Evolutionary conservation across 768 basidiomycete species (phyloP), one percentile per base, ranked within the genome.

Genomic region (Lentinula guzmanii): DNA sequence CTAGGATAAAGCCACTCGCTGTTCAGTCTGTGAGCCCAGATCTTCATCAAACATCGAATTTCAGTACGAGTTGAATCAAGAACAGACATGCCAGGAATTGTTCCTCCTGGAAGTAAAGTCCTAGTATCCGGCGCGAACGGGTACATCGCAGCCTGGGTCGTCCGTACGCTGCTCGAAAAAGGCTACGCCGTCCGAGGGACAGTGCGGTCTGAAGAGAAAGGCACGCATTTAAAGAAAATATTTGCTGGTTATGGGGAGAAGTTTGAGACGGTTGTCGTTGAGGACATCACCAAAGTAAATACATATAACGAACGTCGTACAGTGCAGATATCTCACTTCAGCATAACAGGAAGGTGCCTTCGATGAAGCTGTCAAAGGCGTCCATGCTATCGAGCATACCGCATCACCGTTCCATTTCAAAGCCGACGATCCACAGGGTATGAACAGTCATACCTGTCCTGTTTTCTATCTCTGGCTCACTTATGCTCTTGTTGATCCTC

Each of bases 331-430:
- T 54, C 21, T 33, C 16, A 34, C 18, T 9, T 10, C 10, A 28
- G 10, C 50, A 24, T n/a, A 28, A 28, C 28, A 86, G 85, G 80
- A 79, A 2, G 83, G 82, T 6, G 89, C 86, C 1, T 95, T 92
- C 63, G 90, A 93, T 69, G 85, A 90, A 55, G 90, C 86, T 0
- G 87, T 93, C 62, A 82, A 86, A 69, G 90, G 81, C 1, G 84
- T 93, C 7, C 86, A 90, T 62, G 91, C 81, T 0, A 82, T 94
- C 55, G 79, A 76, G 41, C 90, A 91, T 66, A 84, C 79, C 3
- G 88, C 88, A 0, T 89, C 88, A 1, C 89, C 89, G 1, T 79
- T 85, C 66, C 74, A 79, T 58, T 63, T 75, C 28, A 72, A 78
- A 1, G 77, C 74, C 1, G 72, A 76, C n/a, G 77, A 84, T 42